Evolutionary conservation across 2,329 filamentous ascomycete genomes (phyloP).

Genomic region (Aspergillus felis): DNA sequence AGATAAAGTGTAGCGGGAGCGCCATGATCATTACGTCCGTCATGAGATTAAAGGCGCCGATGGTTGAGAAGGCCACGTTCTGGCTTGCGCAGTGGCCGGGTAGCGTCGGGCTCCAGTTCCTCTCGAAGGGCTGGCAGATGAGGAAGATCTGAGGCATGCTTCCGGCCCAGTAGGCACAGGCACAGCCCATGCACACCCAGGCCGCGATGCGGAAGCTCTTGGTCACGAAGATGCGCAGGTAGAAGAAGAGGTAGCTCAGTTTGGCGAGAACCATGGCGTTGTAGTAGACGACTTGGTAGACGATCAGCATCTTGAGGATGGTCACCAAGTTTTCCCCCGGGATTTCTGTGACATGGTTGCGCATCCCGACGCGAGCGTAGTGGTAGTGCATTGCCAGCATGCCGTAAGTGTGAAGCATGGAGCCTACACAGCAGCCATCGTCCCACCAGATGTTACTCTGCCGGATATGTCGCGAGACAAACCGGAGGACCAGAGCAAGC

Average conservation of each 20-base stretch:
- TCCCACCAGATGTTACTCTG: slow-evolving; percentile 29
- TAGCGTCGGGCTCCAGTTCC: slow-evolving; percentile 15
- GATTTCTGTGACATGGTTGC: slow-evolving; percentile 6
- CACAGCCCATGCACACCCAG: slow-evolving; percentile 20
- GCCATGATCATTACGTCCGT: slow-evolving; percentile 21
- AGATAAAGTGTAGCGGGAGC: slow-evolving; percentile 22
- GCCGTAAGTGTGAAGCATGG: slow-evolving; percentile 15
- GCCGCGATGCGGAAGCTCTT: slow-evolving; percentile 28
- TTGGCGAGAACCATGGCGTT: slow-evolving; percentile 27
- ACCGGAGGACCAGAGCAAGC: slow-evolving; percentile 23
- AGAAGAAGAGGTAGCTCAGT: slow-evolving; percentile 28
- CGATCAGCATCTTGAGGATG: slow-evolving; percentile 13
- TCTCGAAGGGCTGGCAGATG: slow-evolving; percentile 16
- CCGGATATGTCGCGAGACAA: slow-evolving; percentile 25
- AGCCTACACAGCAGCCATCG: slow-evolving; percentile 23
- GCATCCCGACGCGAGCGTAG: slow-evolving; percentile 17
- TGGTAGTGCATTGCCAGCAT: slow-evolving; percentile 18
- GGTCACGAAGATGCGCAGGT: slow-evolving; percentile 28
- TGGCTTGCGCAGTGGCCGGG: slow-evolving; percentile 20
- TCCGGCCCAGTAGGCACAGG: slow-evolving; percentile 24
- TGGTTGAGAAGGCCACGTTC: slow-evolving; percentile 20
- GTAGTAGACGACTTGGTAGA: slow-evolving; percentile 25
- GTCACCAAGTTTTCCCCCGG: slow-evolving; percentile 4
- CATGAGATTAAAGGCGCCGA: slow-evolving; percentile 22
- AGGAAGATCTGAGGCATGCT: slow-evolving; percentile 28